phyloP scores from a whole-genome alignment of 1,284 basidiomycete species.

The Malassezia cuniculi region DNA sequence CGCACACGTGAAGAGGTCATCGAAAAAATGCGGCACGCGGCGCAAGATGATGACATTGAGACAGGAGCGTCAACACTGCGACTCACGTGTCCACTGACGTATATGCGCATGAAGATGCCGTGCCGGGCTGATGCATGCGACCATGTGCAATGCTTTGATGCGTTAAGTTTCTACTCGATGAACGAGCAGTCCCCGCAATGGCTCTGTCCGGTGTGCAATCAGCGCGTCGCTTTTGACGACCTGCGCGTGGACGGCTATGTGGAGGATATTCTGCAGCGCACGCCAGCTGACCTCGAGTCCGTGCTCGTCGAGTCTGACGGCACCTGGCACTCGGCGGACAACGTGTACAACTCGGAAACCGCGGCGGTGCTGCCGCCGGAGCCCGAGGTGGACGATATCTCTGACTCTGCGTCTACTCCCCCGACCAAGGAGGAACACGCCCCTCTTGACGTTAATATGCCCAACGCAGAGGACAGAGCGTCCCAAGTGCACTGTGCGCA shows the following conservation, averaged over 20 bases:
- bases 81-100: conserved; percentile 56
- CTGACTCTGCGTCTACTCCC: too few relatives aligned
- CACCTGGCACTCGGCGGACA: conserved; percentile 83
- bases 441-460: too few relatives aligned
- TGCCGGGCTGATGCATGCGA: conserved; percentile 72
- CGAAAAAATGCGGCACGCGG: conserved; percentile 22
- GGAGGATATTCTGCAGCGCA: conserved; percentile 60
- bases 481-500: too few relatives aligned
- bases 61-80: conserved; percentile 33
- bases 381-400: too few relatives aligned
- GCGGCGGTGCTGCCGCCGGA: too few relatives aligned
- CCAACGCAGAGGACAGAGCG: too few relatives aligned
- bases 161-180: conserved; percentile 78
- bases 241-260: conserved; percentile 79
- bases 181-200: conserved; percentile 95
- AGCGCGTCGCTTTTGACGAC: conserved; percentile 62
- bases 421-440: too few relatives aligned
- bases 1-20: conserved; percentile 31
- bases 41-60: conserved; percentile 39
- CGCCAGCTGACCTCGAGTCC: conserved; percentile 69
- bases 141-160: conserved; percentile 93
- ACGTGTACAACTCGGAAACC: conserved; percentile 53
- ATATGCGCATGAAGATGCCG: conserved; percentile 70
- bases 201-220: conserved; percentile 89
- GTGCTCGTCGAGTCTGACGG: conserved; percentile 87